These are phyloP conservation scores for Globisporangium iwayamae DNA, from an alignment of 352 stramenopile species.

Conservation along the genomic window DNA sequence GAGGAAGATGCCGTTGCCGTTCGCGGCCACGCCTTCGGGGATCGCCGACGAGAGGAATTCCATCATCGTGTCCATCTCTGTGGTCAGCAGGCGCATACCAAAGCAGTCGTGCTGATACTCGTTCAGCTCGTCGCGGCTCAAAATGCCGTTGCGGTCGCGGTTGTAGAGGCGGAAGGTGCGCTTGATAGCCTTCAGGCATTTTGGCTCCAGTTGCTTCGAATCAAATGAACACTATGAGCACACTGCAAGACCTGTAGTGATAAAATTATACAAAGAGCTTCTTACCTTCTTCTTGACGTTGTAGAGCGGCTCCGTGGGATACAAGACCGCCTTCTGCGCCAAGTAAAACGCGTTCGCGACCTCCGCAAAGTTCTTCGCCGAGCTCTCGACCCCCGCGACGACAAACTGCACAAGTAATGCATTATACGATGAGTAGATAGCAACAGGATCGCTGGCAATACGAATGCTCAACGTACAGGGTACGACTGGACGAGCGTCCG, in stretches of 20 bases:
- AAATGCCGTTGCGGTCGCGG: slow-evolving; percentile 68
- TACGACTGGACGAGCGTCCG: slow-evolving; percentile 69
- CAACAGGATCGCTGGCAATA: neutral
- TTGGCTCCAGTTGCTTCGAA: slow-evolving; percentile 68
- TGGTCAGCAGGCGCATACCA: slow-evolving; percentile 67
- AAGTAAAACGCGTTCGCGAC: slow-evolving; percentile 87
- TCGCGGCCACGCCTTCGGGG: slow-evolving; percentile 59
- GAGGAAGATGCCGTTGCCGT: slow-evolving; percentile 63
- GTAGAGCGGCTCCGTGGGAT: slow-evolving; percentile 85
- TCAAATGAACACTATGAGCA: neutral
- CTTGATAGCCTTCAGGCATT: slow-evolving; percentile 83
- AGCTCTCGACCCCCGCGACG: slow-evolving; percentile 81
- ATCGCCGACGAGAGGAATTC: slow-evolving; percentile 70
- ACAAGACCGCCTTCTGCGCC: slow-evolving; percentile 87
- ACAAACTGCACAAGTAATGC: slow-evolving; percentile 47
- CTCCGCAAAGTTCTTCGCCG: slow-evolving; percentile 85
- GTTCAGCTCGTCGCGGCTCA: slow-evolving; percentile 85
- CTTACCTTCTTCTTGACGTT: slow-evolving; percentile 78
- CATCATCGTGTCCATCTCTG: slow-evolving; percentile 86
- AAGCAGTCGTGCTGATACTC: slow-evolving; percentile 89
- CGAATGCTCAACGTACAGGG: slow-evolving; percentile 31
- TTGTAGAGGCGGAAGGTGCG: slow-evolving; percentile 87
- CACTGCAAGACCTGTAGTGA: neutral
- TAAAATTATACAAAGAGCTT: neutral
- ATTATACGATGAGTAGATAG: neutral